A percentile compares a stretch with the other conserved stretches of the same genome.
phyloP scores from a whole-genome alignment of 2,329 filamentous ascomycete genomes.

The Penicillium sp. region DNA sequence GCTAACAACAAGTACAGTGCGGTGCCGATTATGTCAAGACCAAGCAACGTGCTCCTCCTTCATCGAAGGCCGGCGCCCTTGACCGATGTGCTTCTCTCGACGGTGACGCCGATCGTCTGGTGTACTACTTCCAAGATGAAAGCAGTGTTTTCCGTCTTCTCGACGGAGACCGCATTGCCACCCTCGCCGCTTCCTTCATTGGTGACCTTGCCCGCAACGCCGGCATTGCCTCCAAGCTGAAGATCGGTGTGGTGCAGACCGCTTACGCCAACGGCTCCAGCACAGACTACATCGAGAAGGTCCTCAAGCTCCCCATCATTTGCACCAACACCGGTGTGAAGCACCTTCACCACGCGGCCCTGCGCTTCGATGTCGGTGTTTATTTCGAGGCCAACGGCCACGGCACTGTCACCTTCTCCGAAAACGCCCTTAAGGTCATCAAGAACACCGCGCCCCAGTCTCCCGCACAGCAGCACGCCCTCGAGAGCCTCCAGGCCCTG shows the following conservation, averaged over 20 bases:
- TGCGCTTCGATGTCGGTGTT: constrained; percentile 91
- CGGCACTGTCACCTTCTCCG: constrained; percentile 92
- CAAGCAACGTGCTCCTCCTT: constrained; percentile 84
- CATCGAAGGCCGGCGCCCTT: constrained; percentile 72
- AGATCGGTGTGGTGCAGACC: constrained; percentile 93
- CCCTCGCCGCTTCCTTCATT: constrained; percentile 89
- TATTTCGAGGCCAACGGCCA: constrained; percentile 99
- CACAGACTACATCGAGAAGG: constrained; percentile 87
- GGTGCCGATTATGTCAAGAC: constrained; percentile 98
- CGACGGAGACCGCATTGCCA: constrained; percentile 95
- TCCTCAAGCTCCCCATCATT: constrained; percentile 83
- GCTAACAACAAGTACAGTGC: constrained; percentile 57
- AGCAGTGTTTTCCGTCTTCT: constrained; percentile 86
- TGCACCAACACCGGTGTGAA: constrained; percentile 97
- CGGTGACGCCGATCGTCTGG: constrained; percentile 90
- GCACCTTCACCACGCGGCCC: constrained; percentile 94
- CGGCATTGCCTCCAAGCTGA: constrained; percentile 76
- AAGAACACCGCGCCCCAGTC: constrained; percentile 79
- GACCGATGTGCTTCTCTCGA: constrained; percentile 89
- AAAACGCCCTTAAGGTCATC: constrained; percentile 78
- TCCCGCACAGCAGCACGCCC: constrained; percentile 84
- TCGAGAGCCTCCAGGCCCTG: constrained; percentile 80
- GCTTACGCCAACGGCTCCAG: constrained; percentile 96
- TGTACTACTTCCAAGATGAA: constrained; percentile 90
- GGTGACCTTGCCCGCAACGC: constrained; percentile 81